A percentile compares a stretch with the other conserved stretches of the same genome.
These are phyloP conservation scores for Isabelozyma rhagii DNA, from an alignment of 805 yeast genomes.

Conservation along the genomic window DNA sequence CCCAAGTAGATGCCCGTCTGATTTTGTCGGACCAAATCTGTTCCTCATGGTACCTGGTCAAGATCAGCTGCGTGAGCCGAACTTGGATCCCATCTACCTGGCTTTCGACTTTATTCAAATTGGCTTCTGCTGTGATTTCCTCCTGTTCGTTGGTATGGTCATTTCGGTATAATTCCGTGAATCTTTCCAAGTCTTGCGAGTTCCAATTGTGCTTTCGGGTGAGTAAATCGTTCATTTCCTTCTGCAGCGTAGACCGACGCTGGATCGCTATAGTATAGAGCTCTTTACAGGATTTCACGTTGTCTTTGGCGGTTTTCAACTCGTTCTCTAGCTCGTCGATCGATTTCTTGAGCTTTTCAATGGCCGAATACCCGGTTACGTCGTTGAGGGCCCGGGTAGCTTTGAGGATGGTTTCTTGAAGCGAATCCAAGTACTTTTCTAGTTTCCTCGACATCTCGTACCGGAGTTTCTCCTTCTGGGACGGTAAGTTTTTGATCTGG, in stretches of 20 bases:
- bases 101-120: slow-evolving; percentile 53
- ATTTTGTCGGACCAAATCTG: slow-evolving; percentile 98
- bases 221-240: slow-evolving; percentile 80
- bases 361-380: slow-evolving; percentile 84
- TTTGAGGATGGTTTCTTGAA: slow-evolving; percentile 55
- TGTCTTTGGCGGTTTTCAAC: slow-evolving; percentile 45
- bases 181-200: slow-evolving; percentile 73
- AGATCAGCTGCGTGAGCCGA: slow-evolving; percentile 68
- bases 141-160: slow-evolving; percentile 71
- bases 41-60: slow-evolving; percentile 91
- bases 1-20: slow-evolving; percentile 93
- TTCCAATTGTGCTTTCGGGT: slow-evolving; percentile 85
- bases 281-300: slow-evolving; percentile 48
- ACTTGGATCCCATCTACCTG: slow-evolving; percentile 68
- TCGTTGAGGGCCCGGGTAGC: slow-evolving; percentile 77
- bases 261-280: slow-evolving; percentile 60
- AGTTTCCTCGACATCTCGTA: slow-evolving; percentile 36
- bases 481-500: slow-evolving; percentile 29
- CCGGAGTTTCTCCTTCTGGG: slow-evolving; percentile 41
- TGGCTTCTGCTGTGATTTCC: slow-evolving; percentile 50
- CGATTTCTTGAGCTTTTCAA: slow-evolving; percentile 63
- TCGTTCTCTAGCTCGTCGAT: slow-evolving; percentile 57
- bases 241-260: slow-evolving; percentile 66
- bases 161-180: slow-evolving; percentile 74
- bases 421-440: slow-evolving; percentile 49